Conservation (phyloP, 1,284 basidiomycete genomes). For the Leccinum pachyderme region DNA sequence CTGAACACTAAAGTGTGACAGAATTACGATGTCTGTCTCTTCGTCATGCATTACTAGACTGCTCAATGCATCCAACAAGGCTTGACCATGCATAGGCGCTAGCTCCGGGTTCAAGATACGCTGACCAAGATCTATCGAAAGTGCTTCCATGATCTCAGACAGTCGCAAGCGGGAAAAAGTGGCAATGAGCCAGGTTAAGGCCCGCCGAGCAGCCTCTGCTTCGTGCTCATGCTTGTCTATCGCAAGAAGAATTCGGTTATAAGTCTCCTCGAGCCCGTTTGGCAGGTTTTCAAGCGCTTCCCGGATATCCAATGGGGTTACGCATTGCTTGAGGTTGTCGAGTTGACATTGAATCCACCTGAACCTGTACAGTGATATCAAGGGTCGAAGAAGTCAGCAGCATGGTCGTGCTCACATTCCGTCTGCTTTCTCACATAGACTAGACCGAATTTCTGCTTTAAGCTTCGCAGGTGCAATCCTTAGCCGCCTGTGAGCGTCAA, state of each 20-base stretch:
- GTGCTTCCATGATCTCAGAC: background rate
- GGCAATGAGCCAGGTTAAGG: background rate
- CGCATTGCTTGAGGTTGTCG: background rate
- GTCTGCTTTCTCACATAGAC: background rate
- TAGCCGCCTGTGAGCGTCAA: background rate
- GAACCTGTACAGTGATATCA: background rate
- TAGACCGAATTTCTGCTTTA: background rate
- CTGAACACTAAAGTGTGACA: background rate
- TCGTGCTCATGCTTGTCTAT: background rate
- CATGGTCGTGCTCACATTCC: background rate
- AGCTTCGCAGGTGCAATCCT: background rate
- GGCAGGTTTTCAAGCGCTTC: background rate
- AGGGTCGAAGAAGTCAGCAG: background rate
- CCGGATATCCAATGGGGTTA: background rate
- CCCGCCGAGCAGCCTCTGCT: background rate
- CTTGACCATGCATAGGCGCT: background rate
- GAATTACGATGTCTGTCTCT: background rate
- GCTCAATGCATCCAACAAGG: background rate
- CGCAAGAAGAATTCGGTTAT: background rate
- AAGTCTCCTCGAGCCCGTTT: background rate
- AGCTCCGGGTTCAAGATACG: background rate
- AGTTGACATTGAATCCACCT: background rate
- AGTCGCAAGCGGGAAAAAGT: background rate
- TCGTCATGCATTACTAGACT: background rate
- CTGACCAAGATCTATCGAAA: background rate